Evolutionary conservation across 148 eudicot species (phyloP).

Genomic region (Nyssa sinensis): DNA sequence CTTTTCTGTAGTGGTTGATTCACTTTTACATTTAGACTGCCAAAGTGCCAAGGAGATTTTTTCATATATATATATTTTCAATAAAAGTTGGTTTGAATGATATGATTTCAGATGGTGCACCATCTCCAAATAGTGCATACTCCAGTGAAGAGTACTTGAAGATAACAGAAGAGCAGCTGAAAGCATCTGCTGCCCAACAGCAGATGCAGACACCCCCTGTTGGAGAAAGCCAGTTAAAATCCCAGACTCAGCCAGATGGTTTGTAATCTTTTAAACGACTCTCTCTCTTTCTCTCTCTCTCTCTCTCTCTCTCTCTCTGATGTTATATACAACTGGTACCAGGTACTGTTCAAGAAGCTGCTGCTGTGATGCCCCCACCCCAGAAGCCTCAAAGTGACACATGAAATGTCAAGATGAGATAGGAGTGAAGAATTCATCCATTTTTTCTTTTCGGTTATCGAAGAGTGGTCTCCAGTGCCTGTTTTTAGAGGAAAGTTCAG

Average conservation of each 20-base stretch:
- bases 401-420: slow-evolving; percentile 11
- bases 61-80: background rate
- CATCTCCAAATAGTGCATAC: slow-evolving; percentile 42
- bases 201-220: slow-evolving; percentile 29
- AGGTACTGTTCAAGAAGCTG: slow-evolving; percentile 40
- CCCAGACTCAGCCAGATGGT: slow-evolving; percentile 48
- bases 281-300: slow-evolving; percentile 11
- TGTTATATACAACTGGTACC: slow-evolving; percentile 16
- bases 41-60: too few relatives aligned
- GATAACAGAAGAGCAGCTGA: slow-evolving; percentile 62
- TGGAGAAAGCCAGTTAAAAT: slow-evolving; percentile 30
- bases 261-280: slow-evolving; percentile 7
- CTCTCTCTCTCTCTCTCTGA: background rate
- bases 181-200: slow-evolving; percentile 49
- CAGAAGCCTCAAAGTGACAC: slow-evolving; percentile 33
- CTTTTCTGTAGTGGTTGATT: background rate
- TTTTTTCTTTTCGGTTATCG: background rate
- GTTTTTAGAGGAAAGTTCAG: slow-evolving; percentile 1
- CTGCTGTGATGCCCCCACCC: slow-evolving; percentile 23
- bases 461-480: background rate
- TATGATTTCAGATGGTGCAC: slow-evolving; percentile 51
- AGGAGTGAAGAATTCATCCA: background rate
- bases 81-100: background rate
- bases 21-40: background rate
- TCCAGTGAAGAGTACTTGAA: slow-evolving; percentile 58